phyloP scores from a whole-genome alignment of 352 stramenopile genomes.

The Globisporangium spinosum region DNA sequence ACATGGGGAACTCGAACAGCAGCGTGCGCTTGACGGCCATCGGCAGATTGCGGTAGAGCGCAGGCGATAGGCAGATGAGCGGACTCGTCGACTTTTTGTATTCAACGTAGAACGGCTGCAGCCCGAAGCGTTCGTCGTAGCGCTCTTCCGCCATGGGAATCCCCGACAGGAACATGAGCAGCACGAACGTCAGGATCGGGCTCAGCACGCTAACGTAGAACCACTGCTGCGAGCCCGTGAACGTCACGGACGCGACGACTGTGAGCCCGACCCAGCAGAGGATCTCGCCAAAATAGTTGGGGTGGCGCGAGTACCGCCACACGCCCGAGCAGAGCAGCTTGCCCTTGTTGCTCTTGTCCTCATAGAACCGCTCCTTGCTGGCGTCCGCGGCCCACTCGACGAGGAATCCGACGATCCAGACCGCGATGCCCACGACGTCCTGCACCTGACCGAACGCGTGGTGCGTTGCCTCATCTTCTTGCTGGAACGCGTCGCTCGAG shows the following conservation, averaged over 20 bases:
- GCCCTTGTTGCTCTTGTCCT: conserved; percentile 39
- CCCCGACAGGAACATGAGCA: conserved; percentile 70
- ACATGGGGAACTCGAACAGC: conserved; percentile 50
- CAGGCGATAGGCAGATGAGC: conserved; percentile 46
- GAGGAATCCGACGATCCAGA: conserved; percentile 56
- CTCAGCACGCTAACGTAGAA: conserved; percentile 47
- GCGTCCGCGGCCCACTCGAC: conserved; percentile 58
- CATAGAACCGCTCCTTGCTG: conserved; percentile 61
- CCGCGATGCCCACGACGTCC: conserved; percentile 38
- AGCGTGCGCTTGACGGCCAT: conserved; percentile 39
- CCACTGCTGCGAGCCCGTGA: conserved; percentile 35
- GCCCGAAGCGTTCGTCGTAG: conserved; percentile 60
- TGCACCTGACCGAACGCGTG: conserved; percentile 30
- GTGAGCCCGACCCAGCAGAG: conserved; percentile 80
- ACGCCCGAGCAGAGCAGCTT: conserved; percentile 60
- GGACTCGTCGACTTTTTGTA: conserved; percentile 66
- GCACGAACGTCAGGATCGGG: conserved; percentile 48
- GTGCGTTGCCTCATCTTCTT: conserved; percentile 5
- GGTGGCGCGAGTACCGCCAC: conserved; percentile 88
- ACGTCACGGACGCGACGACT: conserved; percentile 37
- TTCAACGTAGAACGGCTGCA: conserved; percentile 47
- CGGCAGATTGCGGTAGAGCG: conserved; percentile 37
- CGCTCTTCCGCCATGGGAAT: conserved; percentile 62
- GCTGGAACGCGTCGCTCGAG: conserved; percentile 27
- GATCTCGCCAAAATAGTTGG: conserved; percentile 94